These are phyloP conservation scores for Plasmodiophora brassicae DNA, from an alignment of 208 protist species.

Conservation along the genomic window DNA sequence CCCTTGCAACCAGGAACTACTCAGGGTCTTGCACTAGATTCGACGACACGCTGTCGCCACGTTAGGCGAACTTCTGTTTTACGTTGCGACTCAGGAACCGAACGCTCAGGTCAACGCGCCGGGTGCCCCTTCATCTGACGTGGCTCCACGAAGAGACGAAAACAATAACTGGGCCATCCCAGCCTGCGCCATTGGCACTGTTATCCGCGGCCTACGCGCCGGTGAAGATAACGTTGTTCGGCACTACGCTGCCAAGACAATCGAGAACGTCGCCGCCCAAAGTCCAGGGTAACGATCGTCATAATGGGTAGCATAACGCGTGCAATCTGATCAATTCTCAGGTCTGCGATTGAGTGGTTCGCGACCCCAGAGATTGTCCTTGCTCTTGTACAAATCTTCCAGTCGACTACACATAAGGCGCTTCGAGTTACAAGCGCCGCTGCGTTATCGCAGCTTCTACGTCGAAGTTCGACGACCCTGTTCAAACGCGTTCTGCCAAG, in stretches of 20 bases:
- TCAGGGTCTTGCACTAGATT: background rate
- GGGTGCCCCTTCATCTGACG: too few relatives aligned
- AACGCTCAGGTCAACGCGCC: background rate
- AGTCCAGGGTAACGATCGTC: background rate
- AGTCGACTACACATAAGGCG: background rate
- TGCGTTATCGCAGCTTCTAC: background rate
- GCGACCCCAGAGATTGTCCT: background rate
- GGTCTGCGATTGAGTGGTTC: background rate
- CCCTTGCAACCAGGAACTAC: background rate
- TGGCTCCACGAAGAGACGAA: background rate
- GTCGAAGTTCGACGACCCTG: background rate
- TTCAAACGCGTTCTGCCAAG: conserved; percentile 26
- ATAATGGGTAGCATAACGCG: background rate
- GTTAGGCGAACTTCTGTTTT: background rate
- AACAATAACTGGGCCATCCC: background rate
- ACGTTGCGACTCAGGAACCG: background rate
- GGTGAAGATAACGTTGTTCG: background rate
- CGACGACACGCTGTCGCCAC: background rate
- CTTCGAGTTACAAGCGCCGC: background rate
- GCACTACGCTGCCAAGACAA: conserved; percentile 25
- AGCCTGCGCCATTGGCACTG: background rate
- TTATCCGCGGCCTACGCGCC: background rate
- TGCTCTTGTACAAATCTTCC: conserved; percentile 4
- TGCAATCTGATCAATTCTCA: background rate
- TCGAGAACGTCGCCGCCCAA: conserved; percentile 25